phyloP scores from a whole-genome alignment of 2,329 filamentous ascomycete species.

The Neonectria faginata region DNA sequence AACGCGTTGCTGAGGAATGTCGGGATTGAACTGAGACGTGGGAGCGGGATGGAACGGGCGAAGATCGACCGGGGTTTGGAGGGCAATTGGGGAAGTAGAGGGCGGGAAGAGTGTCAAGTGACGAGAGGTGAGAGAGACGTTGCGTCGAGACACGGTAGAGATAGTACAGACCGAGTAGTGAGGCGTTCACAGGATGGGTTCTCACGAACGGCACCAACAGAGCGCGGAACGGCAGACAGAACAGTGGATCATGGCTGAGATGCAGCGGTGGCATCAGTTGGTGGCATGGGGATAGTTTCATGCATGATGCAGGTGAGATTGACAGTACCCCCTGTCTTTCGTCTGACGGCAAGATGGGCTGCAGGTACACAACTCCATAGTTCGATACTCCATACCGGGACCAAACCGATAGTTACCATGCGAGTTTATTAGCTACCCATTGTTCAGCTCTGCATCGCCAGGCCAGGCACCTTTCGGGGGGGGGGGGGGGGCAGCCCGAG shows the following conservation, averaged over 20 bases:
- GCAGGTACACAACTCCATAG: slow-evolving; percentile 12
- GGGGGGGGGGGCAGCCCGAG: no score
- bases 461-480: not conserved
- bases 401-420: not conserved
- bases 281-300: slow-evolving; percentile 29
- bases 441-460: slow-evolving; percentile 4
- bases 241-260: not conserved
- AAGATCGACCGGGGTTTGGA: not conserved
- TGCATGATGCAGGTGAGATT: slow-evolving; percentile 30
- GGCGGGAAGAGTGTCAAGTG: not conserved
- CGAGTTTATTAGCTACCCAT: no score
- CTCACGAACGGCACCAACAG: not conserved
- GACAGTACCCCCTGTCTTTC: slow-evolving; percentile 13
- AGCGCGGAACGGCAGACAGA: not conserved
- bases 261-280: not conserved
- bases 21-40: slow-evolving; percentile 20
- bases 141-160: not conserved
- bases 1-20: slow-evolving; percentile 18
- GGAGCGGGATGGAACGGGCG: not conserved
- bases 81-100: not conserved
- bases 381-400: not conserved
- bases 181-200: slow-evolving; percentile 6
- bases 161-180: not conserved
- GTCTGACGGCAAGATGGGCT: slow-evolving; percentile 12
- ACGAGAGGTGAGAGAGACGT: not conserved